Evolutionary conservation across 2,329 filamentous ascomycete genomes (phyloP).

Genomic region (Ceratocystis papillata): DNA sequence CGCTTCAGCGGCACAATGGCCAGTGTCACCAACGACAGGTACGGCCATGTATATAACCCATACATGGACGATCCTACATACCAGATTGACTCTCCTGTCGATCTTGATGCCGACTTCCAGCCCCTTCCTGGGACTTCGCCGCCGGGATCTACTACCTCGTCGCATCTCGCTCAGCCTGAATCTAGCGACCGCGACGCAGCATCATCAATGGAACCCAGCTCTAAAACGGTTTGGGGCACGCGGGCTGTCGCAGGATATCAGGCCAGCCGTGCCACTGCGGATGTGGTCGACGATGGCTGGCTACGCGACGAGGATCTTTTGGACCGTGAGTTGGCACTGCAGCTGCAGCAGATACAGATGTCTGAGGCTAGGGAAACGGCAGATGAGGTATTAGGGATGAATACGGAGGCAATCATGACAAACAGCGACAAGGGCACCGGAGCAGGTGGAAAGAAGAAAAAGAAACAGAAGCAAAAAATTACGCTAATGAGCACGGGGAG

Average conservation of each 20-base stretch:
- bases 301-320: conserved; percentile 63
- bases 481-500: conserved; percentile 59
- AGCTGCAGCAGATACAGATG: conserved; percentile 46
- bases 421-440: conserved; percentile 27
- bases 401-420: too few species aligned
- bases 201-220: conserved; percentile 38
- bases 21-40: not conserved
- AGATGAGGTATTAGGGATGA: conserved; percentile 20
- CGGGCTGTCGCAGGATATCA: conserved; percentile 52
- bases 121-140: conserved; percentile 47
- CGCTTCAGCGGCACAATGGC: conserved; percentile 34
- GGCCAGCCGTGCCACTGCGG: conserved; percentile 29
- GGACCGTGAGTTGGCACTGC: conserved; percentile 48
- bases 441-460: conserved; percentile 40
- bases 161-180: not conserved
- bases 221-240: conserved; percentile 90
- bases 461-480: conserved; percentile 64
- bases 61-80: not conserved
- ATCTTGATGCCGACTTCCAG: conserved; percentile 51
- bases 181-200: not conserved
- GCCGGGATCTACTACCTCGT: conserved; percentile 33
- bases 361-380: conserved; percentile 27
- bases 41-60: not conserved
- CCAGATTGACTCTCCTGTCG: conserved; percentile 34
- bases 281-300: conserved; percentile 65